Evolutionary conservation across 352 stramenopile genomes (phyloP).

Genomic region (Phytophthora parvispora): DNA sequence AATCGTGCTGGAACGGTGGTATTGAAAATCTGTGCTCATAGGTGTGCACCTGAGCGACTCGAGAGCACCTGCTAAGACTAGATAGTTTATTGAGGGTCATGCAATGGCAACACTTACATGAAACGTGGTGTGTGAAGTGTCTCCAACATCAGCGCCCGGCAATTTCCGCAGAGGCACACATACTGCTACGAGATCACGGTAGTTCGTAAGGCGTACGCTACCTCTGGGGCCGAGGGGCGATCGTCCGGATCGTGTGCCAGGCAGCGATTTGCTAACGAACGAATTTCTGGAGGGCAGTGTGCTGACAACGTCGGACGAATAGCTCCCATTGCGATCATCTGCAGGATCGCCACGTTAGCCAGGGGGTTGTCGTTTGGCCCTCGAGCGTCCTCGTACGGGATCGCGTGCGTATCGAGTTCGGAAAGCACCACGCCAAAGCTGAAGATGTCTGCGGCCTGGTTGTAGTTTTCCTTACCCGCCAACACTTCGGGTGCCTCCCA

Average conservation of each 20-base stretch:
- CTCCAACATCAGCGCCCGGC: too few relatives aligned
- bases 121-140: too few relatives aligned
- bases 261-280: slow-evolving; percentile 42
- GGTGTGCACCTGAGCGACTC: too few relatives aligned
- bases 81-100: too few relatives aligned
- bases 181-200: slow-evolving; percentile 5
- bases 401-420: slow-evolving; percentile 37
- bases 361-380: slow-evolving; percentile 34
- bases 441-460: slow-evolving; percentile 39
- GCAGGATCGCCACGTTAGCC: slow-evolving; percentile 49
- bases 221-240: slow-evolving; percentile 48
- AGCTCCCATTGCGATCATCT: slow-evolving; percentile 43
- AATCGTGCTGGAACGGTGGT: too few relatives aligned
- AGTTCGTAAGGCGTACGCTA: slow-evolving; percentile 51
- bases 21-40: too few relatives aligned
- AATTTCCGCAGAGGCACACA: too few relatives aligned
- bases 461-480: slow-evolving; percentile 22
- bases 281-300: slow-evolving; percentile 26
- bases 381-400: slow-evolving; percentile 48
- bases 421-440: slow-evolving; percentile 49
- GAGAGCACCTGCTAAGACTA: too few relatives aligned
- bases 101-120: too few relatives aligned
- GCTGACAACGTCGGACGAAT: slow-evolving; percentile 20
- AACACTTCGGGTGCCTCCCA: slow-evolving; percentile 40
- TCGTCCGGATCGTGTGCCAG: slow-evolving; percentile 38